These are phyloP conservation scores for Chalara sp. DNA, from an alignment of 2,329 filamentous ascomycete genomes.

Conservation along the genomic window DNA sequence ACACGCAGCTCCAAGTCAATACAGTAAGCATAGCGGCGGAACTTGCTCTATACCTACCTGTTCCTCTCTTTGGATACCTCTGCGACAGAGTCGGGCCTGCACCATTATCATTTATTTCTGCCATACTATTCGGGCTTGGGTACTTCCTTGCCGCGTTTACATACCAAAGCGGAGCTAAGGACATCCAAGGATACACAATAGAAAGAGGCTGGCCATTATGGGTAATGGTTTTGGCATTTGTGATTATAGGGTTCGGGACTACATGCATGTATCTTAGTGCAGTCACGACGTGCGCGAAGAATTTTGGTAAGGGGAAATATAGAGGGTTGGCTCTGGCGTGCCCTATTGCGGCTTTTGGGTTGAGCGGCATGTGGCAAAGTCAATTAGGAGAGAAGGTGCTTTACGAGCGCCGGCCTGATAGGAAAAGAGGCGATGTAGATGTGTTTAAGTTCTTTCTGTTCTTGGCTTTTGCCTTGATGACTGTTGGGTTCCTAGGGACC, in stretches of 20 bases:
- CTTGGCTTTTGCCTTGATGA: slow-evolving; percentile 62
- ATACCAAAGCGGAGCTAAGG: slow-evolving; percentile 52
- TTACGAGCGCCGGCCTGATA: slow-evolving; percentile 60
- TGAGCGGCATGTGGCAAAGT: slow-evolving; percentile 94
- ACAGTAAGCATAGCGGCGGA: slow-evolving; percentile 81
- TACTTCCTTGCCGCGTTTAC: slow-evolving; percentile 78
- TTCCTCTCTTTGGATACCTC: slow-evolving; percentile 80
- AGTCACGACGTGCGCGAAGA: slow-evolving; percentile 96
- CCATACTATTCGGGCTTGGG: slow-evolving; percentile 67
- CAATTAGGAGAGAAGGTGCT: slow-evolving; percentile 77
- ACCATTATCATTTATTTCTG: slow-evolving; percentile 66
- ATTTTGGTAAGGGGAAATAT: slow-evolving; percentile 84
- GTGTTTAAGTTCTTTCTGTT: slow-evolving; percentile 89
- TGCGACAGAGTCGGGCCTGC: slow-evolving; percentile 85
- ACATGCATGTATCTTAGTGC: slow-evolving; percentile 84
- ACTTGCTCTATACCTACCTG: slow-evolving; percentile 85
- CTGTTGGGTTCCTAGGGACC: slow-evolving; percentile 65
- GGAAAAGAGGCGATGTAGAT: slow-evolving; percentile 55
- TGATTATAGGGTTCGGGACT: slow-evolving; percentile 75
- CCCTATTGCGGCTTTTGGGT: slow-evolving; percentile 85
- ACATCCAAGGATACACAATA: slow-evolving; percentile 36
- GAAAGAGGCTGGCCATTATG: slow-evolving; percentile 60
- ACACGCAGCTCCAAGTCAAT: slow-evolving; percentile 90
- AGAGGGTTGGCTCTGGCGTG: slow-evolving; percentile 83
- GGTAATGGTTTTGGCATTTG: slow-evolving; percentile 80